Evolutionary conservation across 768 basidiomycete genomes (phyloP), one percentile per base, ranked within the genome.

Genomic region (Termitomyces sp.): DNA sequence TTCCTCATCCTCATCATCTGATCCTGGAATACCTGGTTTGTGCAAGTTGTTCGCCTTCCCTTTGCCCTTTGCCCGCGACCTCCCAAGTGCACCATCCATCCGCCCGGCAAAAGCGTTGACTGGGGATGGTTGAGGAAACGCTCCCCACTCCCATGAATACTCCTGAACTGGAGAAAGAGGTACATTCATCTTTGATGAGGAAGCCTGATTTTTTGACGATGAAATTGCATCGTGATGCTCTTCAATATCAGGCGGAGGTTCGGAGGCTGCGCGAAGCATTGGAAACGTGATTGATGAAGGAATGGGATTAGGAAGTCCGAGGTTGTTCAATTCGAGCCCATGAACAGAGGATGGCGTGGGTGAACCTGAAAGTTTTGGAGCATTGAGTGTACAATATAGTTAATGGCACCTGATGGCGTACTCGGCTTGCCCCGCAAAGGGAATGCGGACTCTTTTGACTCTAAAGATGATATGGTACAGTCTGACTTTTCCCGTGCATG

Each of bases 121-220:
- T 0, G 89, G 89, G 4, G 91, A 91, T 29, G 86, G 88, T 64
- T 87, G 89, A 34, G 93, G 95, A 68, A 96, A 92, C 20, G 83
- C 86, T 32, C 93, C 94, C 94, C 94, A 96, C 66, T 96, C 95
- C 94, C 94, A 96, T 6, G 91, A 90, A 67, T 94, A 94, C 69
- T 92, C 89, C 59, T 86, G 86, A 3, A 81, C 68, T 4, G 69
- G 71, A 20, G 73, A 56, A 31, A 65, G 46, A 29, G 58, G 43
- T 42, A 52, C 25, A 11, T 52, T 57, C 52, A 64, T 32, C 36
- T 59, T 58, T 2, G 67, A 65, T 17, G 70, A 63, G 25, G 63
- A 59, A 31, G 56, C 49, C 34, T 60, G 57, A 34, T 60, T 47
- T 17, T 61, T 57, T 4, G 47, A 60, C 38, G 60, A 54, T 40